Percentiles rank a stretch among this genome's conserved stretches.
Evolutionary conservation across 140 eudicot species (phyloP).

Genomic region (Erigeron philadelphicus): DNA sequence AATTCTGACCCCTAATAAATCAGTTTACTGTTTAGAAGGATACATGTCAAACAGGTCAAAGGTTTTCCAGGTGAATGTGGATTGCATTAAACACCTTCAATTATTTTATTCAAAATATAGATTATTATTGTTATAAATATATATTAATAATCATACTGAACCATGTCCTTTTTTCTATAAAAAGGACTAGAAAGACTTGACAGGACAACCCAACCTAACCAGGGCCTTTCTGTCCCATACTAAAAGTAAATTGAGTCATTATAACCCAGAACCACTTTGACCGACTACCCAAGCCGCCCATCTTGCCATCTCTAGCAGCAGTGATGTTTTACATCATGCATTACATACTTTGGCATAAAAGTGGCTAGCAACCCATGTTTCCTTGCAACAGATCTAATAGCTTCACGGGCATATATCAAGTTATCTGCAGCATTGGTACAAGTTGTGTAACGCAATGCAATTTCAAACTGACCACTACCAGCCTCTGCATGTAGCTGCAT

Average conservation of each 20-base stretch:
- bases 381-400: conserved; percentile 75
- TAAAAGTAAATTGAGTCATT: neutral
- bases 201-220: neutral
- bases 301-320: neutral
- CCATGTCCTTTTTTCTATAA: neutral
- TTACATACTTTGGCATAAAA: conserved; percentile 86
- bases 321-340: conserved; percentile 9
- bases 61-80: neutral
- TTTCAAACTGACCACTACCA: conserved; percentile 87
- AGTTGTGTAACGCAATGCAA: conserved; percentile 63
- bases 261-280: neutral
- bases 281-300: conserved; percentile 6
- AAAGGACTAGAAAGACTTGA: neutral
- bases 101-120: neutral
- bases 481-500: conserved; percentile 86
- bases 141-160: neutral
- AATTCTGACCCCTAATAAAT: neutral
- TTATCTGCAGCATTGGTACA: conserved; percentile 74
- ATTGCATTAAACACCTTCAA: neutral
- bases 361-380: conserved; percentile 89
- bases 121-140: no score
- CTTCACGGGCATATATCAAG: conserved; percentile 82
- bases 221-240: neutral
- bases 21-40: no score
- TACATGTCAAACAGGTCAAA: neutral